Base-by-base conservation (phyloP, 208 protist species). In the Phytomonas sp. region DNA sequence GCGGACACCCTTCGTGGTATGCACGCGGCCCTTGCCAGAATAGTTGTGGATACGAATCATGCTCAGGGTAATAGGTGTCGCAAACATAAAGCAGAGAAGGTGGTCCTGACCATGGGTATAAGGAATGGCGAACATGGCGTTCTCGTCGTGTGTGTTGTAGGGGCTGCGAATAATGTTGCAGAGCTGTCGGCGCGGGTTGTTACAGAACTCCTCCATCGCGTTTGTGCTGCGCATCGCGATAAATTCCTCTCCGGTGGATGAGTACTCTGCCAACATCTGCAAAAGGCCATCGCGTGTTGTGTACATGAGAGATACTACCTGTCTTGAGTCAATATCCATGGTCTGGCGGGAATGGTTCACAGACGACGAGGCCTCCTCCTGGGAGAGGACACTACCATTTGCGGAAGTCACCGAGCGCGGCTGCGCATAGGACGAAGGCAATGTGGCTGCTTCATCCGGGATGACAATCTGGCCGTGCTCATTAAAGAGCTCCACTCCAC, bases 31-130 rank as follows among this genome's bases (percentile, higher is more conserved):
- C 64, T 84, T 80, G 32, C 96, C 96, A 60, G 80, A 77, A 76
- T 98, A 98, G 76, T 98, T 98, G 77, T 89, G 76, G 30, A 96
- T 60, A 32, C 90, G 83, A 62, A 97, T 88, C 81, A 93, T 84
- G 4, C 88, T 91, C 2, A 97, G 30, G 2, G 77, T 82, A 23
- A 79, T 74, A n/a, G 66, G 62, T 33, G 70, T 63, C 26, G 81
- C 70, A 63, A 97, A 85, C 36, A 81, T 64, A 32, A 97, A 82
- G 51, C 80, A 78, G 60, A 97, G 75, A 13, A 85, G 73, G 77
- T 94, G 89, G 28, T 84, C 32, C 56, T 79, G 30, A 29, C 89
- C 81, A 13, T 67, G 51, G 40, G 79, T 87, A 75, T 86, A 98
- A 0, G 95, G 94, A 53, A 94, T 83, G 8, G 82, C 66, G 79